Evolutionary conservation across 768 basidiomycete species (phyloP).

Genomic region (Lactarius evosmus): DNA sequence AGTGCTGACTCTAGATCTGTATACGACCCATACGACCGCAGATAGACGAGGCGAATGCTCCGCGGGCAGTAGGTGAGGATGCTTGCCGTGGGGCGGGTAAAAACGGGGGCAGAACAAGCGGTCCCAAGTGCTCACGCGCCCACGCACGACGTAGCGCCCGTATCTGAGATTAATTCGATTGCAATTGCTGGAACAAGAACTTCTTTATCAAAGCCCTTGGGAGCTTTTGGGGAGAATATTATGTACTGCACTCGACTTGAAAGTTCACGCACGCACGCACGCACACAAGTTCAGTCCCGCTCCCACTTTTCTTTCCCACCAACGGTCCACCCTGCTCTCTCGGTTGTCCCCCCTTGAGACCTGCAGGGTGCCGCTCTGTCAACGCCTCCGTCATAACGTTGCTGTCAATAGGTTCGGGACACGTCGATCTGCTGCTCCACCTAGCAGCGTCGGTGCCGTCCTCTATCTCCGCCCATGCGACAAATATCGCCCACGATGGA

Average conservation of each 20-base stretch:
- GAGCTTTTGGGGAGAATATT: too few species aligned
- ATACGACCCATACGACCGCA: not conserved
- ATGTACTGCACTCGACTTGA: too few species aligned
- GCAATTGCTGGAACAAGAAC: too few species aligned
- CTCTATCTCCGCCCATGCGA: not conserved
- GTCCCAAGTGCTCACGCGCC: too few species aligned
- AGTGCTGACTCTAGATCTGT: not conserved
- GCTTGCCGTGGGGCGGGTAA: not conserved
- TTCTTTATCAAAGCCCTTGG: too few species aligned
- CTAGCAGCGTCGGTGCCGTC: not conserved
- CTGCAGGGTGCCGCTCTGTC: not conserved
- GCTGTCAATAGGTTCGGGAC: not conserved
- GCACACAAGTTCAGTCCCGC: not conserved
- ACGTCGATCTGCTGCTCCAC: not conserved
- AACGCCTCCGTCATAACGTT: not conserved
- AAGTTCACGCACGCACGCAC: not conserved
- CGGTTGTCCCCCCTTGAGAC: not conserved
- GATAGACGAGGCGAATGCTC: slow-evolving; percentile 6
- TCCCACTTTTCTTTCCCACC: not conserved
- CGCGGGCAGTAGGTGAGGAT: not conserved
- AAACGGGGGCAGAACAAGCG: too few species aligned
- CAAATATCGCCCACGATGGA: not conserved
- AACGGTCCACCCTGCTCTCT: not conserved
- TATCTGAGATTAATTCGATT: slow-evolving; percentile 8
- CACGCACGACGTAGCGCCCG: too few species aligned